Base-by-base conservation (phyloP, 768 basidiomycete genomes). In the Tricholoma terreum region DNA sequence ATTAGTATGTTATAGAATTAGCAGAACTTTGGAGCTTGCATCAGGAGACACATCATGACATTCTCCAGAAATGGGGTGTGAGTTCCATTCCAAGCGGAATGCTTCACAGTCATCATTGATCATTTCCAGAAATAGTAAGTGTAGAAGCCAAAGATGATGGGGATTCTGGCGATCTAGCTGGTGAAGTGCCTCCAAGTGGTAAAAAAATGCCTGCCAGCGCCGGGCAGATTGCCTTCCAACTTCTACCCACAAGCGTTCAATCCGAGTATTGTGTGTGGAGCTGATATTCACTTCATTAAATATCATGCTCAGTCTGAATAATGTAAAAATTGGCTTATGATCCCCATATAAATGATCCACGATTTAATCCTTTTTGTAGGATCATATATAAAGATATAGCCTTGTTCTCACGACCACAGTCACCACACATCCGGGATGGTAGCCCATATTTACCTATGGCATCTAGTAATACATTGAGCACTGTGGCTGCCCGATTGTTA, bases 171-270 rank as follows among this genome's bases (percentile, higher is more conserved):
- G 17, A 48, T 80, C 63, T 0, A 81, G 69, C 1, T 49, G n/a
- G 57, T 80, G 77, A 1, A 67, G 54, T 0, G 55, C 11, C 40
- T 78, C 77, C 0, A 81, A 66, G 0, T 65, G 60, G 0, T 51
- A 59, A 43, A 82, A 82, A 56, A 80, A 80, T 0, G 71, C 75
- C 1, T 67, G 45, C 80, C 80, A 81, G 15, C 31, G 38, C 2
- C 69, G 62, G 0, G 64, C 73, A 69, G 81, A 80, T 8, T 75
- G 70, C 0, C 57, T 42, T 0, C 77, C 75, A 35, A 77, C 67
- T 50, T 81, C 77, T 7, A 77, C 69, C 79, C 79, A 80, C 0
- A 81, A 63, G 0, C 68, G 53, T 58, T 82, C 79, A 56, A 80
- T 80, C 0, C 70, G 63, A 0, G 74, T 74, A 55, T 81, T 83